Evolutionary conservation across 768 basidiomycete genomes (phyloP).

Genomic region (Pisolithus microcarpus): DNA sequence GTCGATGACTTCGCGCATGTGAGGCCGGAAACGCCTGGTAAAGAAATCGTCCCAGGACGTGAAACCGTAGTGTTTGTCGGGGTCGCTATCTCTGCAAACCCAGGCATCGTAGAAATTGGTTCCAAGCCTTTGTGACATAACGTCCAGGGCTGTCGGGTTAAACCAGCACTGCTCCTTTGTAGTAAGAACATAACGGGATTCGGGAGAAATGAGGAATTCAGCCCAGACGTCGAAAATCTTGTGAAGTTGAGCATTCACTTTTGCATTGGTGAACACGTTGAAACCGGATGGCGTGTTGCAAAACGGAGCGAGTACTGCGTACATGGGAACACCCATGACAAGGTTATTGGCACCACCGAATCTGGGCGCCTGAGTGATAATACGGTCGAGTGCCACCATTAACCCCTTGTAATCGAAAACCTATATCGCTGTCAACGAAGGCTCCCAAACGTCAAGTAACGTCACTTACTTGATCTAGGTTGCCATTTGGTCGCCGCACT

Average conservation of each 20-base stretch:
- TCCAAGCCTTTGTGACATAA: slow-evolving; percentile 8
- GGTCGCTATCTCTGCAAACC: slow-evolving; percentile 29
- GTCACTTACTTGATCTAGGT: neutral
- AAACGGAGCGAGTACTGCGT: neutral
- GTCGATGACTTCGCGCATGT: slow-evolving; percentile 31
- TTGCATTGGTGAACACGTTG: slow-evolving; percentile 21
- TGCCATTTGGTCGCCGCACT: neutral
- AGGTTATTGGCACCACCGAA: slow-evolving; percentile 1
- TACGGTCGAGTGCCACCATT: slow-evolving; percentile 5
- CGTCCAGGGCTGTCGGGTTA: slow-evolving; percentile 24
- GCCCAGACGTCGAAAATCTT: slow-evolving; percentile 47
- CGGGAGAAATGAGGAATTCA: slow-evolving; percentile 37
- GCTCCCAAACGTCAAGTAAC: neutral
- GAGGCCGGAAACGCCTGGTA: slow-evolving; percentile 30
- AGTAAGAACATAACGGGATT: slow-evolving; percentile 38
- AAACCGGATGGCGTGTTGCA: slow-evolving; percentile 3
- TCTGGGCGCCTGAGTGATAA: neutral
- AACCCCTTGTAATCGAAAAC: neutral
- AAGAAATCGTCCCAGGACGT: slow-evolving; percentile 49
- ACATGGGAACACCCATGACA: neutral
- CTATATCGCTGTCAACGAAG: neutral
- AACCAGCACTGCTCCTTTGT: slow-evolving; percentile 42
- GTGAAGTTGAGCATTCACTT: slow-evolving; percentile 42
- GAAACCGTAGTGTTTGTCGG: slow-evolving; percentile 29
- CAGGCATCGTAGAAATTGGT: slow-evolving; percentile 31